Conservation (phyloP, 2,329 filamentous ascomycete genomes). For the Cercospora sojina region DNA sequence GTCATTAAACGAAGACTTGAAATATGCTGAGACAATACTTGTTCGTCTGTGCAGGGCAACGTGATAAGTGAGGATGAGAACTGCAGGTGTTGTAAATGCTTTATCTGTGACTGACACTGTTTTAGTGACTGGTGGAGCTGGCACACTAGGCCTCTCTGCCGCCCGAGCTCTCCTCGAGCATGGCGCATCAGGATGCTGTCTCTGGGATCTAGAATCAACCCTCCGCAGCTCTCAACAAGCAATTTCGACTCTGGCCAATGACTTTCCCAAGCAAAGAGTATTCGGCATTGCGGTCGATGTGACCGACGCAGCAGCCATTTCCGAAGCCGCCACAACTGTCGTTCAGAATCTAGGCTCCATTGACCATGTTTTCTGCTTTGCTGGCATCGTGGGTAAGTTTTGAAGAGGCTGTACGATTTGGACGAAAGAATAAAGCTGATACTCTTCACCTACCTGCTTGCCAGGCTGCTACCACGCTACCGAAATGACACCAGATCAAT, state of each 20-base stretch:
- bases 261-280: slow-evolving; percentile 58
- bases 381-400: slow-evolving; percentile 61
- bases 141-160: slow-evolving; percentile 60
- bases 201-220: slow-evolving; percentile 59
- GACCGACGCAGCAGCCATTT: slow-evolving; percentile 53
- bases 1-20: neutral
- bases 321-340: slow-evolving; percentile 44
- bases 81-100: neutral
- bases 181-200: slow-evolving; percentile 57
- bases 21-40: neutral
- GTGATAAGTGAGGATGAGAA: slow-evolving; percentile 48
- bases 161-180: slow-evolving; percentile 67
- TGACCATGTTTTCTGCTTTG: slow-evolving; percentile 62
- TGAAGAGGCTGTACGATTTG: neutral
- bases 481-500: slow-evolving; percentile 59
- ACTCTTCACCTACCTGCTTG: neutral
- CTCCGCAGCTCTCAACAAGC: slow-evolving; percentile 41
- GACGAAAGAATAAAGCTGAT: neutral
- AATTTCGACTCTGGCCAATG: slow-evolving; percentile 49
- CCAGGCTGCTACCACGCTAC: slow-evolving; percentile 56
- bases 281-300: slow-evolving; percentile 58
- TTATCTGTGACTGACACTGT: neutral
- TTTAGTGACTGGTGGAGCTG: slow-evolving; percentile 64
- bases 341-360: slow-evolving; percentile 51
- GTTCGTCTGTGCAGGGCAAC: slow-evolving; percentile 43